A percentile compares a stretch with the other conserved stretches of the same genome.
These are phyloP conservation scores for Guadua angustifolia DNA, from an alignment of 176 grass and related monocot genomes.

Conservation along the genomic window DNA sequence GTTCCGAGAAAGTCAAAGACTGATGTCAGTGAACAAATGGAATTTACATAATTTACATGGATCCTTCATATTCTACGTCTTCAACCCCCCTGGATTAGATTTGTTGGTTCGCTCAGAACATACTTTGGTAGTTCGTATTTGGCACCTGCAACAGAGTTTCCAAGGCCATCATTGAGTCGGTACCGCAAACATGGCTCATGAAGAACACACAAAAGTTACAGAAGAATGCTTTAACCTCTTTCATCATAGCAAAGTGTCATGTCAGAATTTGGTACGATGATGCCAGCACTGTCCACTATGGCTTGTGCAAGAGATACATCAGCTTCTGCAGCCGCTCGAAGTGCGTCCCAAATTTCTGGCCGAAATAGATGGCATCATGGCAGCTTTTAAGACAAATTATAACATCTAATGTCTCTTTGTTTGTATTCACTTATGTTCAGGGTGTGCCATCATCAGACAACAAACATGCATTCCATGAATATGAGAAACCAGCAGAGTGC, in stretches of 20 bases:
- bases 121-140: constrained; percentile 96
- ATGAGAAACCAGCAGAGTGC: background rate
- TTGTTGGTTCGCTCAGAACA: constrained; percentile 84
- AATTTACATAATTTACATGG: constrained; percentile 82
- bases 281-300: constrained; percentile 92
- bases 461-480: background rate
- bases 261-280: constrained; percentile 86
- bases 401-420: background rate
- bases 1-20: constrained; percentile 24
- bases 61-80: constrained; percentile 26
- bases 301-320: constrained; percentile 75
- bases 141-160: constrained; percentile 62
- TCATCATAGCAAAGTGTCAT: constrained; percentile 88
- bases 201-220: background rate
- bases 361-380: constrained; percentile 15
- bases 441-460: background rate
- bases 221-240: constrained; percentile 58
- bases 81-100: constrained; percentile 68
- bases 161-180: constrained; percentile 10
- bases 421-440: background rate
- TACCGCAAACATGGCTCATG: constrained; percentile 7
- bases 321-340: constrained; percentile 81
- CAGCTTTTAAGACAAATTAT: constrained; percentile 28
- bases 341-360: constrained; percentile 96
- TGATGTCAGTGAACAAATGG: constrained; percentile 55